A percentile compares a stretch with the other conserved stretches of the same genome.
These are phyloP conservation scores for Sphenostylis stenocarpa DNA, from an alignment of 306 rosid species.

Conservation along the genomic window DNA sequence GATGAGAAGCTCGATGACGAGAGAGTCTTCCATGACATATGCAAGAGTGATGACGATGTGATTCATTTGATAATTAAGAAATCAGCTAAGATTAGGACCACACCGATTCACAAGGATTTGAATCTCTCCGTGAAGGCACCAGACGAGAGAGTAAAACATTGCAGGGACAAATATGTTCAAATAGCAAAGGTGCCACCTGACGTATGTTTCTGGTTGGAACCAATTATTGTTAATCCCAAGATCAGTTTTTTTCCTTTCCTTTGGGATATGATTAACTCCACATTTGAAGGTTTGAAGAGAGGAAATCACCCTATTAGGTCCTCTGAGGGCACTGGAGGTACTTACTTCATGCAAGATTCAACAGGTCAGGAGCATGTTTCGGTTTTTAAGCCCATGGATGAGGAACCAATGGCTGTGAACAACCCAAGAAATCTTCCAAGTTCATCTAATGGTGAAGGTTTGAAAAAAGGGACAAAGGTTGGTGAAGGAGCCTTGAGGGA, in stretches of 20 bases:
- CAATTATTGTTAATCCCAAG: slow-evolving; percentile 42
- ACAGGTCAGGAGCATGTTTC: slow-evolving; percentile 58
- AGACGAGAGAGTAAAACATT: slow-evolving; percentile 15
- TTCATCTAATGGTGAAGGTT: slow-evolving; percentile 68
- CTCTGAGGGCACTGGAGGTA: slow-evolving; percentile 71
- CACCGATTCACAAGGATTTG: slow-evolving; percentile 43
- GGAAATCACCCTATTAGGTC: slow-evolving; percentile 52
- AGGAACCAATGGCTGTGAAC: slow-evolving; percentile 89
- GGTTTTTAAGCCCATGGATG: slow-evolving; percentile 89
- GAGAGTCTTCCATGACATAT: slow-evolving; percentile 52
- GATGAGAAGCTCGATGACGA: slow-evolving; percentile 63
- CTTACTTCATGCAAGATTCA: slow-evolving; percentile 73
- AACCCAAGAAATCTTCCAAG: slow-evolving; percentile 77
- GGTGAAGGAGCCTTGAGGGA: slow-evolving; percentile 58
- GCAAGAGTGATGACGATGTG: slow-evolving; percentile 46
- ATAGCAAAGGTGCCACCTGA: slow-evolving; percentile 33
- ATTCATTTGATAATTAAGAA: slow-evolving; percentile 56
- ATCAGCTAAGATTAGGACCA: slow-evolving; percentile 54
- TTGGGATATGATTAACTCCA: slow-evolving; percentile 46
- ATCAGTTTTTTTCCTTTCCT: slow-evolving; percentile 36
- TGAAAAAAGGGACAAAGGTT: slow-evolving; percentile 54
- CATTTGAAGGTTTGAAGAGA: slow-evolving; percentile 47
- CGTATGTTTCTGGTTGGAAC: slow-evolving; percentile 47
- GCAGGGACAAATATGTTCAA: slow-evolving; percentile 12
- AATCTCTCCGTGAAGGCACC: slow-evolving; percentile 52